Conservation (phyloP, 225 moss, liverwort and hornwort genomes). For the Marchantia polymorpha region DNA sequence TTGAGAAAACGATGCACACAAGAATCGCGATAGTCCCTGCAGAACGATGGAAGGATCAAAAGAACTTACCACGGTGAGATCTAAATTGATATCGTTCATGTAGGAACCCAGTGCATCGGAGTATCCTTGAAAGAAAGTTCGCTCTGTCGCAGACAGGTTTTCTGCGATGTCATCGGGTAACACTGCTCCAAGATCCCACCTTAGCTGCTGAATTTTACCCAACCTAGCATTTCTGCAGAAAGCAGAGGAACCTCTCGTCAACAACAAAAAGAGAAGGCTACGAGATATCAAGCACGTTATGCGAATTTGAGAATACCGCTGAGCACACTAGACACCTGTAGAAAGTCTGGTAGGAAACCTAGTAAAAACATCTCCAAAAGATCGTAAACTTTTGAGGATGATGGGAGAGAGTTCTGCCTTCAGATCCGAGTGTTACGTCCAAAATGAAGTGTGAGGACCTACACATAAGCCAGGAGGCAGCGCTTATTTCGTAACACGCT, state of each 20-base stretch:
- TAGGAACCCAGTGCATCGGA: conserved; percentile 19
- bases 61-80: conserved; percentile 68
- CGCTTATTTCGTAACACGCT: conserved; percentile 96
- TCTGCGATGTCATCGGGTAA: conserved; percentile 78
- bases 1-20: background rate
- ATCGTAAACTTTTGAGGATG: background rate
- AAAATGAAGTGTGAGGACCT: conserved; percentile 27
- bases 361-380: background rate
- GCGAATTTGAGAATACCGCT: background rate
- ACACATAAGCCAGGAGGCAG: conserved; percentile 94
- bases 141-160: conserved; percentile 77
- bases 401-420: too few species aligned
- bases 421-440: background rate
- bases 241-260: background rate
- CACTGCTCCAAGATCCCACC: conserved; percentile 97
- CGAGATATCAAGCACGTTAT: background rate
- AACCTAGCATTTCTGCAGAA: conserved; percentile 77
- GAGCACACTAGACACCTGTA: background rate
- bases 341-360: background rate
- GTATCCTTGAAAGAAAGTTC: conserved; percentile 82
- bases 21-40: background rate
- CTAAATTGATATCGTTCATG: conserved; percentile 17
- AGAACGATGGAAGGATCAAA: background rate
- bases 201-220: conserved; percentile 67
- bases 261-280: background rate